A percentile compares a stretch with the other conserved stretches of the same genome.
Conservation (phyloP, 352 stramenopile species). For the Globisporangium apiculatum region DNA sequence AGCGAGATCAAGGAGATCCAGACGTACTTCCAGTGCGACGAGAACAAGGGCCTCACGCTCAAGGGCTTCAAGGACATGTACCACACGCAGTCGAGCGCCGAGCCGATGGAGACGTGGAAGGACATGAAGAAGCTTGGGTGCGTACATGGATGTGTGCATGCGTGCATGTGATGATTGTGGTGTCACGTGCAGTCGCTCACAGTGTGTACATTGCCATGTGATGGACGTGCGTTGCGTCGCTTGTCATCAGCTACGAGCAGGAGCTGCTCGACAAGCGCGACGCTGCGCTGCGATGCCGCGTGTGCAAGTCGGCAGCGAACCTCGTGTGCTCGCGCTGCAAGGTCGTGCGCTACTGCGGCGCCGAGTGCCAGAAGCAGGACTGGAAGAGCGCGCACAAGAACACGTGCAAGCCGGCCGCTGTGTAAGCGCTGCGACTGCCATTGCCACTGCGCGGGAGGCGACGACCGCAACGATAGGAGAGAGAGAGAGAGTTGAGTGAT, state of each 20-base stretch:
- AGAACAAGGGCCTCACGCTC: slow-evolving; percentile 86
- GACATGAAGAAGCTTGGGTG: slow-evolving; percentile 87
- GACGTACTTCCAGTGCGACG: slow-evolving; percentile 89
- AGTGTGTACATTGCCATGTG: neutral
- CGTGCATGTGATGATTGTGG: too few species aligned
- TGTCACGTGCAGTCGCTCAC: neutral
- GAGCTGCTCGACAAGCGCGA: slow-evolving; percentile 70
- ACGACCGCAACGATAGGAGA: neutral
- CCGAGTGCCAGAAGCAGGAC: slow-evolving; percentile 86
- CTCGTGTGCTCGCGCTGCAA: slow-evolving; percentile 87
- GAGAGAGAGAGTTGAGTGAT: too few species aligned
- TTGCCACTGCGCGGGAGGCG: neutral
- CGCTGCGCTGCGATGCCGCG: slow-evolving; percentile 62
- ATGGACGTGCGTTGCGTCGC: neutral
- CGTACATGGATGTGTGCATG: slow-evolving; percentile 9
- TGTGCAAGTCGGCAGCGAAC: slow-evolving; percentile 71
- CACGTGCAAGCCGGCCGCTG: slow-evolving; percentile 60
- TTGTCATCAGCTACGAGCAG: slow-evolving; percentile 42
- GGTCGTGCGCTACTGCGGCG: slow-evolving; percentile 77
- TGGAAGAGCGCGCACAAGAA: slow-evolving; percentile 85
- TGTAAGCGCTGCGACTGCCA: slow-evolving; percentile 2
- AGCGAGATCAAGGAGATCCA: slow-evolving; percentile 89
- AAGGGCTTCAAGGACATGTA: slow-evolving; percentile 91
- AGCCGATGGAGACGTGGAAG: slow-evolving; percentile 85
- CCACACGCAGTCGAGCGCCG: slow-evolving; percentile 85